Conservation (phyloP, 306 rosid species). For the Rubus idaeus region DNA sequence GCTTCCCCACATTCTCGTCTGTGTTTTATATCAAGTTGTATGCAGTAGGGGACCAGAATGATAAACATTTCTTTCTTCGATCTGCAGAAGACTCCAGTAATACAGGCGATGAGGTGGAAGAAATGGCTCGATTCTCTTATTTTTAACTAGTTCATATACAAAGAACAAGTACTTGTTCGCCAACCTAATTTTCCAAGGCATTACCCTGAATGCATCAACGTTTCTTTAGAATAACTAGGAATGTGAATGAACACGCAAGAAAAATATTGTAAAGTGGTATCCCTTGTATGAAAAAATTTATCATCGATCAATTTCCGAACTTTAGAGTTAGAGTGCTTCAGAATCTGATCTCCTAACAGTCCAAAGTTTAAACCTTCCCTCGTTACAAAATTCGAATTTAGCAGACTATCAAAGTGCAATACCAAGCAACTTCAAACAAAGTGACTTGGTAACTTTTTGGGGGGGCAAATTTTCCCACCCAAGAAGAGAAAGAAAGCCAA, state of each 20-base stretch:
- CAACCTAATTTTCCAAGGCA: not conserved
- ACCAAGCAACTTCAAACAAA: not conserved
- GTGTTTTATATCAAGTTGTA: constrained; percentile 17
- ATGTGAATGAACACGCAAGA: not conserved
- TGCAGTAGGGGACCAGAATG: constrained; percentile 40
- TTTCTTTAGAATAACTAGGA: not conserved
- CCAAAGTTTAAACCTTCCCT: not conserved
- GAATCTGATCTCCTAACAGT: not conserved
- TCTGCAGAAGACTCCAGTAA: not conserved
- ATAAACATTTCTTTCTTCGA: not conserved
- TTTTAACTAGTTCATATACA: not conserved
- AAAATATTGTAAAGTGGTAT: not conserved
- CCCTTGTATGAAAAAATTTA: not conserved
- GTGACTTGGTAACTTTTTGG: constrained; percentile 1
- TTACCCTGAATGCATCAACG: not conserved
- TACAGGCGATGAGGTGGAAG: not conserved
- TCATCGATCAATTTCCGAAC: not conserved
- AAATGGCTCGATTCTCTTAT: not conserved
- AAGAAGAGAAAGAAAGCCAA: constrained; percentile 22
- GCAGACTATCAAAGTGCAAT: not conserved
- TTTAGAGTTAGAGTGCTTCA: not conserved
- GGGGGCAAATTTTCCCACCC: constrained; percentile 41
- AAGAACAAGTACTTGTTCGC: not conserved
- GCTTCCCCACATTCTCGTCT: constrained; percentile 32
- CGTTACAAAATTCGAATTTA: not conserved